A percentile compares a stretch with the other conserved stretches of the same genome.
Evolutionary conservation across 2,329 filamentous ascomycete genomes (phyloP).

Genomic region (Aureobasidium lini): DNA sequence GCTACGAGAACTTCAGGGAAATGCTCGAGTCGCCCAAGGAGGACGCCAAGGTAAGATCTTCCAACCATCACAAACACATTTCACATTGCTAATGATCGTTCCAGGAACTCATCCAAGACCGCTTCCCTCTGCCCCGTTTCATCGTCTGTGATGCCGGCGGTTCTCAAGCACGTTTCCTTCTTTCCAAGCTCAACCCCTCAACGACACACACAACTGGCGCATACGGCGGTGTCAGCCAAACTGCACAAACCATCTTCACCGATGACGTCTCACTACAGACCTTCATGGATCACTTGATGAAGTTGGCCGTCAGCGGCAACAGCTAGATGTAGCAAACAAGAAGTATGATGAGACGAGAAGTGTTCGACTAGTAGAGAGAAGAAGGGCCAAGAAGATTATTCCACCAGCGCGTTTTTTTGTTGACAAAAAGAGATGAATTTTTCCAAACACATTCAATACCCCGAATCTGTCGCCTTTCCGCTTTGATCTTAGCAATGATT

Average conservation of each 20-base stretch:
- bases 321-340: conserved; percentile 17
- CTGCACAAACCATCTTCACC: conserved; percentile 96
- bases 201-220: conserved; percentile 85
- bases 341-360: background rate
- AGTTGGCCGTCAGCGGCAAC: conserved; percentile 47
- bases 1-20: conserved; percentile 89
- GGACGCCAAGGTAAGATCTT: conserved; percentile 70
- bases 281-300: conserved; percentile 99
- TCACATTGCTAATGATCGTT: background rate
- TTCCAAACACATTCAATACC: background rate
- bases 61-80: no score
- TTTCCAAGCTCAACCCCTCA: conserved; percentile 94
- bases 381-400: background rate
- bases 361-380: background rate
- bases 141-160: conserved; percentile 98
- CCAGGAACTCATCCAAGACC: conserved; percentile 90
- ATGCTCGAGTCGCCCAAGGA: conserved; percentile 91
- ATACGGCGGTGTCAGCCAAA: conserved; percentile 78
- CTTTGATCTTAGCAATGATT: no score
- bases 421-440: background rate
- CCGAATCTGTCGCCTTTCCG: no score
- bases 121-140: conserved; percentile 96
- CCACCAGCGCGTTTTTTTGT: no score
- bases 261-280: conserved; percentile 97
- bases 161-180: conserved; percentile 90